Conservation (phyloP, 108 stramenopile genomes). For the Fragilaria crotonensis region DNA sequence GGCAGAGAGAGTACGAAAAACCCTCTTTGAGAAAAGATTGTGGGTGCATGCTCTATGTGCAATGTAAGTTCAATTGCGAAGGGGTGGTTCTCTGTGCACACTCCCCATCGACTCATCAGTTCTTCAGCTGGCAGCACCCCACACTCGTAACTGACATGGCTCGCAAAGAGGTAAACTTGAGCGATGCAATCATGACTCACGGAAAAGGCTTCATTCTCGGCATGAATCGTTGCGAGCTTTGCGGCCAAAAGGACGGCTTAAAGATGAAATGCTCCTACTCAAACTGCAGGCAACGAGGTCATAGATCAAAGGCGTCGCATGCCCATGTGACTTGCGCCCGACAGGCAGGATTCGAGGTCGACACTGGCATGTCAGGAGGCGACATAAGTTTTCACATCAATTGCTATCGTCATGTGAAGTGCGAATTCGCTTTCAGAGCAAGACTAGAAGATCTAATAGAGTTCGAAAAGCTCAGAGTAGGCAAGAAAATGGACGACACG, state of each 20-base stretch:
- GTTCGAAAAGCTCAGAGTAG: conserved; percentile 31
- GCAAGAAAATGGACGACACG: conserved; percentile 34
- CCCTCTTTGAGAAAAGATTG: conserved; percentile 43
- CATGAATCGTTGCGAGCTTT: conserved; percentile 49
- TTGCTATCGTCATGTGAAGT: conserved; percentile 61
- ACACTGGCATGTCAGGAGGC: conserved; percentile 13
- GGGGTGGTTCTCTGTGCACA: no score
- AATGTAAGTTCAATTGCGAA: conserved; percentile 58
- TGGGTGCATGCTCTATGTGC: conserved; percentile 68
- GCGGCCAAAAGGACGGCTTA: conserved; percentile 49
- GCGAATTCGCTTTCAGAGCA: conserved; percentile 61
- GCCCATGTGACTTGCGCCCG: conserved; percentile 78
- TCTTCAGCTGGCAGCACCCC: conserved; percentile 48
- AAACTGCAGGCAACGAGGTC: conserved; percentile 31
- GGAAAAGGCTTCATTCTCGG: conserved; percentile 43
- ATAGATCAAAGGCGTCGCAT: conserved; percentile 13
- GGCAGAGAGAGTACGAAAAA: conserved; percentile 30
- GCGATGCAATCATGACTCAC: conserved; percentile 57
- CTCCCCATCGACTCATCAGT: no score
- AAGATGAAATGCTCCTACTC: conserved; percentile 50
- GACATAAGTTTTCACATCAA: conserved; percentile 20
- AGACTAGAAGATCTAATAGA: conserved; percentile 76
- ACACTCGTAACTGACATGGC: conserved; percentile 8
- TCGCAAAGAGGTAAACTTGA: conserved; percentile 31
- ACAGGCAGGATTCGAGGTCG: conserved; percentile 72